These are phyloP conservation scores for Leptographium radiaticola DNA, from an alignment of 2,329 filamentous ascomycete genomes.

Conservation along the genomic window DNA sequence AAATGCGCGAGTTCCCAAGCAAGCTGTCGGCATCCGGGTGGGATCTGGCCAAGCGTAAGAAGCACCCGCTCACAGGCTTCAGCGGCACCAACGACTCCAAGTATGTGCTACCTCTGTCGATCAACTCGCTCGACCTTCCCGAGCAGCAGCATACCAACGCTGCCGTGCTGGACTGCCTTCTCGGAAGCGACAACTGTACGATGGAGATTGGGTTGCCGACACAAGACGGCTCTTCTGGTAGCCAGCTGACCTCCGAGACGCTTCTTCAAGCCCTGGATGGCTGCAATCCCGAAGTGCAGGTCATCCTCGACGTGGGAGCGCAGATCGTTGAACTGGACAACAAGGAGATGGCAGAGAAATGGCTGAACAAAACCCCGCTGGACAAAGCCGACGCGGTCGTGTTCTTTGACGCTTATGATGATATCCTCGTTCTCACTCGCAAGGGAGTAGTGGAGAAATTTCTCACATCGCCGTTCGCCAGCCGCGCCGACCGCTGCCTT, in stretches of 20 bases:
- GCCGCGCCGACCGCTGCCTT: slow-evolving; percentile 44
- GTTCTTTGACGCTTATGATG: slow-evolving; percentile 44
- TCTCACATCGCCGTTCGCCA: slow-evolving; percentile 42
- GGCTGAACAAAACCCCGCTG: slow-evolving; percentile 30
- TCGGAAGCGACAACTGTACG: slow-evolving; percentile 38
- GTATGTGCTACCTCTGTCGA: slow-evolving; percentile 40
- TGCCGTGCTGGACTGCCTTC: slow-evolving; percentile 44
- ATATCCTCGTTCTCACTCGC: slow-evolving; percentile 39
- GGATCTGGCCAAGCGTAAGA: slow-evolving; percentile 42
- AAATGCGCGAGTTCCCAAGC: slow-evolving; percentile 47
- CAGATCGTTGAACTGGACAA: slow-evolving; percentile 55
- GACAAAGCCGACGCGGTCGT: slow-evolving; percentile 31
- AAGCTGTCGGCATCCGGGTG: slow-evolving; percentile 56
- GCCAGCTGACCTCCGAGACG: slow-evolving; percentile 16
- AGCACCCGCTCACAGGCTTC: slow-evolving; percentile 47
- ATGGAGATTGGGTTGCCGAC: slow-evolving; percentile 10
- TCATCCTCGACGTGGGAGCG: slow-evolving; percentile 60
- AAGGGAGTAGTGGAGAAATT: slow-evolving; percentile 33
- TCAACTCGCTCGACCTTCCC: slow-evolving; percentile 41
- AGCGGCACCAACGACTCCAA: slow-evolving; percentile 56
- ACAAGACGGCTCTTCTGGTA: not conserved
- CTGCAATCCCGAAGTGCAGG: slow-evolving; percentile 29
- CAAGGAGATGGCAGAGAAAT: slow-evolving; percentile 33
- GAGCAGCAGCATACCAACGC: slow-evolving; percentile 54
- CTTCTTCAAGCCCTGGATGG: slow-evolving; percentile 33